Base-by-base conservation (phyloP, 257 asterid genomes). In the Solanum peruvianum region DNA sequence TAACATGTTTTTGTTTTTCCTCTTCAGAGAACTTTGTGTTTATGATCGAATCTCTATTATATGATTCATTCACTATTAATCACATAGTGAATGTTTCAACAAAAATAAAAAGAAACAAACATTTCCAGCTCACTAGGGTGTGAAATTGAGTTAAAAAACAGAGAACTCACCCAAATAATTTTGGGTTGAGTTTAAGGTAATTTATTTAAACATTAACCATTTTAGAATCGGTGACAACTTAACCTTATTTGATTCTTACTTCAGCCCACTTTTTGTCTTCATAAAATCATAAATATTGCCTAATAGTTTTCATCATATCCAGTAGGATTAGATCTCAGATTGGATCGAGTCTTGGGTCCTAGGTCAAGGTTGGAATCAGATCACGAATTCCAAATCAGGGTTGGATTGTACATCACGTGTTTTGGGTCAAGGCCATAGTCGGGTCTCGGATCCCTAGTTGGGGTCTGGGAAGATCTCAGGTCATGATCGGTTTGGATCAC, bases 401-500 rank as follows among this genome's bases (percentile, higher is more conserved):
- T 56, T 18, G 64, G n/a, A 56, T 56, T 52, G 21, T 7, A 18
- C 11, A 56, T 56, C n/a, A 16, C 3, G n/a, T 4, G 64, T 56
- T 18, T 7, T 2, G 20, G 0, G 21, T 56, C 0, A 56, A 56
- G n/a, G 64, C 9, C 18, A 21, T 9, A 49, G 58, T 49, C 3
- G 3, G 0, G 1, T 52, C 3, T 18, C 1, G 1, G 3, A 52
- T 16, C 9, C 9, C 62, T 15, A 18, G n/a, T 18, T 1, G 10
- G 64, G n/a, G 1, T 56, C 4, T 52, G n/a, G 64, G 3, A 6
- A 11, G n/a, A 56, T 56, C n/a, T 56, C 64, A 4, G 29, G 7
- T 23, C 3, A 10, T 0, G 12, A 23, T 1, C 5, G 14, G 1
- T 9, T 60, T 4, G 5, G 14, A 11, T 60, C 7, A 3, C 1